Evolutionary conservation across 192 early-diverging fungal species (phyloP), one percentile per base, ranked within the genome.

Genomic region (Allomyces macrogynus): DNA sequence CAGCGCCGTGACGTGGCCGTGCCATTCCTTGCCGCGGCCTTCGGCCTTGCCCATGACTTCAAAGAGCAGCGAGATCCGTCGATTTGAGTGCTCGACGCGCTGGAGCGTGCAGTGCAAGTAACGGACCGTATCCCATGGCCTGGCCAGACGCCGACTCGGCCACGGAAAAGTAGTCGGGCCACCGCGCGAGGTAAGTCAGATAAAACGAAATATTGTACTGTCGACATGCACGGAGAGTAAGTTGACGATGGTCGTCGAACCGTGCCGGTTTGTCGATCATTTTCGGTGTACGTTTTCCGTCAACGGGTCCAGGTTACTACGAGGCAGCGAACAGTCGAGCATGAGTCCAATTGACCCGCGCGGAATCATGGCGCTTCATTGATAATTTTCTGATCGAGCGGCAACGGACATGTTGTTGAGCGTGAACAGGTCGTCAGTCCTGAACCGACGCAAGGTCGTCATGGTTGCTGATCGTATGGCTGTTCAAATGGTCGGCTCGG

Each of bases 1-100:
- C 42, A 99, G 80, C 10, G 95, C 95, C 3, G 95, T 95, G 27
- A 99, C 95, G 69, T 99, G 95, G 8, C 95, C 95, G 70, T 99
- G 95, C 93, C 93, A 96, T 26, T 88, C 80, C 65, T 86, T 83
- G 42, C 79, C 82, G 1, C 73, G 77, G 63, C 93, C 95, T 71
- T 99, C 95, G 14, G 90, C 89, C 69, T 99, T 99, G 40, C 92
- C 92, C 89, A 99, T 94, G 22, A 93, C 86, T 77, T 67, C 70
- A 3, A 4, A 14, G 5, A 66, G 60, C 20, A 23, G 66, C 24
- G 18, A 24, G 18, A 61, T 12, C 14, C 27, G 40, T 40, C 7
- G 32, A 40, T 40, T 40, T 40, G 3, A 40, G 32, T 40, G 32
- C 32, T 40, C 32, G 32, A 40, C 7, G 32, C 32, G 32, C 7